phyloP scores from a whole-genome alignment of 2,329 filamentous ascomycete species.

The Penicillium italicum region DNA sequence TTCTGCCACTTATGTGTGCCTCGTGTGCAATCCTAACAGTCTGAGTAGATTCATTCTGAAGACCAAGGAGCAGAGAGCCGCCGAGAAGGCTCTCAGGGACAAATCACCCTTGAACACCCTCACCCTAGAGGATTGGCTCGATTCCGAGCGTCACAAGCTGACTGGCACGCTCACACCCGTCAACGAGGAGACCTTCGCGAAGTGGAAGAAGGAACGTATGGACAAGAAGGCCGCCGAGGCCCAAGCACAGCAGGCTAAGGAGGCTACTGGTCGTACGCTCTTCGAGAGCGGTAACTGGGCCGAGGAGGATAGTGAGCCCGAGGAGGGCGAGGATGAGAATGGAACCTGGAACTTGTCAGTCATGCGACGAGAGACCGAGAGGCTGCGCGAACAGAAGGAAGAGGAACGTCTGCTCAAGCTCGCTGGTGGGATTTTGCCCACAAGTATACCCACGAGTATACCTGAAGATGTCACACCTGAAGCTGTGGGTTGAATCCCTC shows the following conservation, averaged over 20 bases:
- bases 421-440: constrained; percentile 27
- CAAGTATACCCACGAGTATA: constrained; percentile 10
- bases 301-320: constrained; percentile 57
- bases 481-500: constrained; percentile 27
- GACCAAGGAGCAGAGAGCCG: constrained; percentile 92
- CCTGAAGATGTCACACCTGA: constrained; percentile 18
- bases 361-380: constrained; percentile 80
- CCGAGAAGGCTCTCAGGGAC: constrained; percentile 92
- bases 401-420: constrained; percentile 59
- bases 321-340: constrained; percentile 52
- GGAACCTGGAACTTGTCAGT: constrained; percentile 74
- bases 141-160: constrained; percentile 93
- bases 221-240: constrained; percentile 96
- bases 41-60: constrained; percentile 79
- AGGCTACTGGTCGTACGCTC: constrained; percentile 88
- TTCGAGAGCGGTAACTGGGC: constrained; percentile 97
- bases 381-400: constrained; percentile 68
- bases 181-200: constrained; percentile 85
- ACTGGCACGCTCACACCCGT: constrained; percentile 89
- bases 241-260: constrained; percentile 84
- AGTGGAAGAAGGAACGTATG: constrained; percentile 93
- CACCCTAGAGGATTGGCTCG: constrained; percentile 94
- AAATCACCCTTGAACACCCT: constrained; percentile 93
- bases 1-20: background rate
- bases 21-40: constrained; percentile 7